Percentiles rank a stretch among this genome's conserved stretches.
These are phyloP conservation scores for Cairneyella variabilis DNA, from an alignment of 495 filamentous ascomycete genomes.

Conservation along the genomic window DNA sequence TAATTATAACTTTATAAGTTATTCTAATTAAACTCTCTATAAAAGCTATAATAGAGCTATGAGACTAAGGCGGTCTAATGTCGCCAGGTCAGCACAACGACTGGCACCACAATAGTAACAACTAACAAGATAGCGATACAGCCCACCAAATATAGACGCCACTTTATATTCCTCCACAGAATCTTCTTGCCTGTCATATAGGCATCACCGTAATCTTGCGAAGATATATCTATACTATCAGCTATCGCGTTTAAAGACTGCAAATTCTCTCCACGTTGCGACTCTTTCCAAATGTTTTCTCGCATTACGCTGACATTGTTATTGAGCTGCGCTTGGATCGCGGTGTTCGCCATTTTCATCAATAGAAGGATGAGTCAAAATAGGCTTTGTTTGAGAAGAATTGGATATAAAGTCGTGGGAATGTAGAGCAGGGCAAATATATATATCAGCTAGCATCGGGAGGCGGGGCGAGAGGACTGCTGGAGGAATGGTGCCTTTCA, in stretches of 20 bases:
- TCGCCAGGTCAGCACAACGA: not conserved
- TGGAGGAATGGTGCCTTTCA: no score
- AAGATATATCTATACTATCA: not conserved
- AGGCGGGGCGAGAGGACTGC: no score
- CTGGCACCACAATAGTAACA: not conserved
- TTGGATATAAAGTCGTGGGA: no score
- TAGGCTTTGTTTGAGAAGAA: not conserved
- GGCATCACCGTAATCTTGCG: not conserved
- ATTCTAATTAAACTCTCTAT: no score
- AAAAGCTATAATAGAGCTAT: no score
- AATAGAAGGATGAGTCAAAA: not conserved
- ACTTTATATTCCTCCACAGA: not conserved
- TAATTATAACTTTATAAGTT: no score
- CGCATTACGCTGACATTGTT: not conserved
- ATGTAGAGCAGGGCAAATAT: no score
- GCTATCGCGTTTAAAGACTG: not conserved
- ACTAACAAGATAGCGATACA: not conserved
- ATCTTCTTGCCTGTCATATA: not conserved
- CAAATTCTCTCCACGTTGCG: not conserved
- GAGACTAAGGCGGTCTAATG: not conserved
- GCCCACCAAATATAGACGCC: not conserved
- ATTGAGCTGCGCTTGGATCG: not conserved
- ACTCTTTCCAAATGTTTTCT: not conserved
- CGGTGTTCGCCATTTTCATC: not conserved
- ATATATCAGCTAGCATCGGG: no score